A percentile compares a stretch with the other conserved stretches of the same genome.
Conservation (phyloP, 371 early-diverging fungal species). For the Dichotomocladium elegans region DNA sequence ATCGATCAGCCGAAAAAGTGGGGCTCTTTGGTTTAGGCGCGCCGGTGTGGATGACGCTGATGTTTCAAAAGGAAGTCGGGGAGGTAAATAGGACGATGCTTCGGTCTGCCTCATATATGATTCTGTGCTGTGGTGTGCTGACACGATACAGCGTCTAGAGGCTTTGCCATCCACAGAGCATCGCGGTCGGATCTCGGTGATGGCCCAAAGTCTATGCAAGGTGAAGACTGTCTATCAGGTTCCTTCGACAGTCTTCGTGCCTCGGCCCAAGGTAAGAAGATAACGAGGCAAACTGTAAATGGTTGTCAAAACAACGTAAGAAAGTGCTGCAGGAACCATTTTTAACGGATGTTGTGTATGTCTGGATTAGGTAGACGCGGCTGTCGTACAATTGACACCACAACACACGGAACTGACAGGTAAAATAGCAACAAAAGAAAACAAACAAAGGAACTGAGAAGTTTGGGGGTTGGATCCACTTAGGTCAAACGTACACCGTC, state of each 20-base stretch:
- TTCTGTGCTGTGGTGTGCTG: neutral
- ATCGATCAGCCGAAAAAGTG: slow-evolving; percentile 44
- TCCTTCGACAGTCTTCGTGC: slow-evolving; percentile 65
- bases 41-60: slow-evolving; percentile 74
- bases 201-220: slow-evolving; percentile 71
- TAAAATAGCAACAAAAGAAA: neutral
- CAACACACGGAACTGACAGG: slow-evolving; percentile 16
- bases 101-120: neutral
- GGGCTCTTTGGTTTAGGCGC: slow-evolving; percentile 59
- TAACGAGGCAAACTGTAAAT: neutral
- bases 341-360: neutral
- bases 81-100: slow-evolving; percentile 31
- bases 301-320: too few relatives aligned
- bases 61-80: slow-evolving; percentile 88
- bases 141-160: slow-evolving; percentile 48
- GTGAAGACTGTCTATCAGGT: slow-evolving; percentile 62
- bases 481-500: slow-evolving; percentile 15
- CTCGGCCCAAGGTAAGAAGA: slow-evolving; percentile 57
- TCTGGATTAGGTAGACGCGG: slow-evolving; percentile 57
- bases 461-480: neutral
- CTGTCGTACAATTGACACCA: slow-evolving; percentile 65
- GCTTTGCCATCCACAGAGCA: slow-evolving; percentile 51
- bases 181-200: slow-evolving; percentile 70
- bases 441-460: too few relatives aligned
- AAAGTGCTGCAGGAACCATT: too few relatives aligned